Percentiles rank a stretch among this genome's conserved stretches.
phyloP scores from a whole-genome alignment of 2,329 filamentous ascomycete species.

The Amylocarpus encephaloides region DNA sequence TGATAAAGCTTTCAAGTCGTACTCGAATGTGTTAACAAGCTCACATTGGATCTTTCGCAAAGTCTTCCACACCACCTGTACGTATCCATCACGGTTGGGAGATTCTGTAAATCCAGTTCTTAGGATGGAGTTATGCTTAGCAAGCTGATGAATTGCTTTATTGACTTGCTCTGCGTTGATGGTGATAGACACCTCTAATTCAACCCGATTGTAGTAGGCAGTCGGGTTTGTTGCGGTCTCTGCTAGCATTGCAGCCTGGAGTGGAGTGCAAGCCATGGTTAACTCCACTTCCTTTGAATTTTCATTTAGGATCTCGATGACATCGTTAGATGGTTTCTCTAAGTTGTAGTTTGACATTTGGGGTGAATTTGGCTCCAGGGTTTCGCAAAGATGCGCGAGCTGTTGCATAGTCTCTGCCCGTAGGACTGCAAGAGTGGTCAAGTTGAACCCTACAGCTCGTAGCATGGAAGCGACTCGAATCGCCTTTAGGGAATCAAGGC shows the following conservation, averaged over 20 bases:
- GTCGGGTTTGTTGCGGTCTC: conserved; percentile 56
- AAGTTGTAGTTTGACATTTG: neutral
- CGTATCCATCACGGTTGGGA: conserved; percentile 41
- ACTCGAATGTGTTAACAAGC: conserved; percentile 35
- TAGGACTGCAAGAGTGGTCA: conserved; percentile 58
- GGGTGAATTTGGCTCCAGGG: conserved; percentile 9
- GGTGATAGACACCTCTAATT: conserved; percentile 43
- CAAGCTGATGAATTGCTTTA: conserved; percentile 44
- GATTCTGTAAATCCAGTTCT: conserved; percentile 66
- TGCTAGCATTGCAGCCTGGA: conserved; percentile 74
- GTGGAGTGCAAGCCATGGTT: conserved; percentile 57
- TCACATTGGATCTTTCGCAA: conserved; percentile 37
- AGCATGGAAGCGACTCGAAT: conserved; percentile 61
- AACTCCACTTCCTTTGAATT: conserved; percentile 38
- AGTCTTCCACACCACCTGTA: conserved; percentile 57
- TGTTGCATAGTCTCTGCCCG: conserved; percentile 42
- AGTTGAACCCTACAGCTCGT: conserved; percentile 46
- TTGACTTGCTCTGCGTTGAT: conserved; percentile 36
- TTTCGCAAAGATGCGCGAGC: conserved; percentile 32
- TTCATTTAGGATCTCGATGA: conserved; percentile 12
- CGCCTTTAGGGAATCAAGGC: conserved; percentile 60
- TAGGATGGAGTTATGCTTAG: conserved; percentile 56
- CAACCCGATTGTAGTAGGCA: conserved; percentile 74
- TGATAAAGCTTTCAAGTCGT: conserved; percentile 34
- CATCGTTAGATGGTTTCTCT: neutral